These are phyloP conservation scores for Asterochloris sp. DNA, from an alignment of 139 green algal genomes.

Conservation along the genomic window DNA sequence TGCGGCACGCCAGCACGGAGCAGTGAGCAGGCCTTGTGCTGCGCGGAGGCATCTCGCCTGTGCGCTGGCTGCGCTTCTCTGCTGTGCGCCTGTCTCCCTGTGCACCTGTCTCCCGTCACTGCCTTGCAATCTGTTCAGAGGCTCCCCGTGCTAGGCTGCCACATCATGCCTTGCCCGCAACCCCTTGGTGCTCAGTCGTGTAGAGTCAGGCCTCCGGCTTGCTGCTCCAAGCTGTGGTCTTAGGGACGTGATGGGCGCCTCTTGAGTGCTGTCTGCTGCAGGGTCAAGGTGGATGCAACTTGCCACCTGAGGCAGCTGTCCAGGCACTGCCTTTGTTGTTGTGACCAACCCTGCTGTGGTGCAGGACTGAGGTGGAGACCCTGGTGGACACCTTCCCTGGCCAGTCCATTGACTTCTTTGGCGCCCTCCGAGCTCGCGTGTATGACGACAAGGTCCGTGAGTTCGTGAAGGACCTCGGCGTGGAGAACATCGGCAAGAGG, in stretches of 20 bases:
- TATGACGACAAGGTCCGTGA: slow-evolving; percentile 56
- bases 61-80: too few relatives aligned
- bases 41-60: neutral
- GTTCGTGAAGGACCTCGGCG: slow-evolving; percentile 74
- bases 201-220: too few relatives aligned
- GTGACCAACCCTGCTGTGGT: neutral
- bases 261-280: neutral
- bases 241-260: neutral
- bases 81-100: too few relatives aligned
- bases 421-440: slow-evolving; percentile 62
- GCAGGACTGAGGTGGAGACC: slow-evolving; percentile 59
- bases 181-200: too few relatives aligned
- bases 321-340: too few relatives aligned
- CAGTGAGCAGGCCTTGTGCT: neutral
- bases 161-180: too few relatives aligned
- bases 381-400: slow-evolving; percentile 97
- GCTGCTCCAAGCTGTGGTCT: too few relatives aligned
- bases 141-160: too few relatives aligned
- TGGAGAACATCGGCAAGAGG: slow-evolving; percentile 85
- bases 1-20: neutral
- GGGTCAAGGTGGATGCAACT: neutral
- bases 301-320: neutral
- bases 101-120: too few relatives aligned
- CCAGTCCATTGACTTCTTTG: slow-evolving; percentile 99
- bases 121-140: too few relatives aligned